Base-by-base conservation (phyloP, 768 basidiomycete species). In the Lanmaoa pseudosensibilis region DNA sequence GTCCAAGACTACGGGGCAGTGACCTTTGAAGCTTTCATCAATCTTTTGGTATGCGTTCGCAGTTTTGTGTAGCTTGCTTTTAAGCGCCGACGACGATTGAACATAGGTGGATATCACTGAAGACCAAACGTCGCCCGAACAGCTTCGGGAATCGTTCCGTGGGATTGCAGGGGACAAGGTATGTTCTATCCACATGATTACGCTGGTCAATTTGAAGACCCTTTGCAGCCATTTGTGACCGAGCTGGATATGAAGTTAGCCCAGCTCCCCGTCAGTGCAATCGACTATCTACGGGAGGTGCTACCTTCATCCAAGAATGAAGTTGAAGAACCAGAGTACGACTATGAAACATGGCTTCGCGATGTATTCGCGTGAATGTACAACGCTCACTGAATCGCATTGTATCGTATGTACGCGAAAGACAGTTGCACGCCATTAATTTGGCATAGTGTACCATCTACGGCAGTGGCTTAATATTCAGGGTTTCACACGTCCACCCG, bases 1-100 rank as follows among this genome's bases (percentile, higher is more conserved):
- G 75, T 87, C 21, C 77, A 81, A 44, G 88, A 88, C 50, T 94
- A 93, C 66, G 95, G 94, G 25, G 90, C 90, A 21, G 86, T 98
- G 19, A 92, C 86, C 1, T 98, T 90, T 69, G 91, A 98, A 68
- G 93, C 94, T 2, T 98, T 96, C 69, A 91, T 97, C 64, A 92
- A 94, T 58, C 85, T 98, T 59, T 74, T 99, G 75, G 95, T 95
- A 68, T 44, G 80, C 63, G 13, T 47, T 58, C 47, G 19, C 36
- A 13, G 21, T 11, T 10, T 16, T n/a, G 7, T 13, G 12, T 41
- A 19, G 25, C 5, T 43, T 32, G 16, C 12, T 37, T 27, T 27
- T 46, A 44, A 18, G 56, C 43, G 52, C 48, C 43, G 19, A 59
- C 19, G 39, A 53, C 18, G 33, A 13, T 52, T 39, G 59, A n/a